Evolutionary conservation across 139 green algal species (phyloP), one percentile per base, ranked within the genome.

Genomic region (Tetradesmus lagerheimii): DNA sequence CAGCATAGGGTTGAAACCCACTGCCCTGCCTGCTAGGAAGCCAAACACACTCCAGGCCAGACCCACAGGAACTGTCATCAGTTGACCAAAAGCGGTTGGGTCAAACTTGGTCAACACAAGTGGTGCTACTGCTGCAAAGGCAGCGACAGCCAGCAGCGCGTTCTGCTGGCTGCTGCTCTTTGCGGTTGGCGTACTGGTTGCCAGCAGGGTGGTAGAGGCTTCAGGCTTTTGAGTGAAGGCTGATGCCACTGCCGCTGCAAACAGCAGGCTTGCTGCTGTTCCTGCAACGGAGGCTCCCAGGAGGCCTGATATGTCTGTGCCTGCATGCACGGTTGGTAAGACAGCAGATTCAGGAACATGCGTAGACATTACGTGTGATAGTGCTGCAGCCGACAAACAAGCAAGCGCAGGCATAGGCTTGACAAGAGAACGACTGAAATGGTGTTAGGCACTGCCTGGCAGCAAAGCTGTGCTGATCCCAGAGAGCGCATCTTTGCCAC

Each of bases 41-140:
- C 78, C 78, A 34, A 84, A 23, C 78, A 84, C 23, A 25, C 39
- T 64, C 78, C 78, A 84, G 0, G 78, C 78, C 39, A 84, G 23
- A 25, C 78, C 78, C 5, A 34, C 78, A 23, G 78, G 39, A 4
- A 84, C 14, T 37, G 78, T 18, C 78, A 84, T 84, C 8, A 35
- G 25, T 35, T 84, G 25, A 37, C 78, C 78, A 62, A 38, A 84
- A 41, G 39, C 78, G 2, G 27, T 12, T 35, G 78, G 78, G 39
- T 84, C 25, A 38, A 34, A 4, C 78, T 84, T 84, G 9, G 39
- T 84, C 39, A 84, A 34, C 39, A 34, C 78, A 1, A 84, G 41
- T 20, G 78, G 78, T 23, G 39, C 78, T 15, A 84, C 6, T 35
- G 78, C 78, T 25, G 78, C 78, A 62, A 84, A 16, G 14, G 41